Evolutionary conservation across 2,329 filamentous ascomycete genomes (phyloP), one percentile per base, ranked within the genome.

Genomic region (Xylaria sp.): DNA sequence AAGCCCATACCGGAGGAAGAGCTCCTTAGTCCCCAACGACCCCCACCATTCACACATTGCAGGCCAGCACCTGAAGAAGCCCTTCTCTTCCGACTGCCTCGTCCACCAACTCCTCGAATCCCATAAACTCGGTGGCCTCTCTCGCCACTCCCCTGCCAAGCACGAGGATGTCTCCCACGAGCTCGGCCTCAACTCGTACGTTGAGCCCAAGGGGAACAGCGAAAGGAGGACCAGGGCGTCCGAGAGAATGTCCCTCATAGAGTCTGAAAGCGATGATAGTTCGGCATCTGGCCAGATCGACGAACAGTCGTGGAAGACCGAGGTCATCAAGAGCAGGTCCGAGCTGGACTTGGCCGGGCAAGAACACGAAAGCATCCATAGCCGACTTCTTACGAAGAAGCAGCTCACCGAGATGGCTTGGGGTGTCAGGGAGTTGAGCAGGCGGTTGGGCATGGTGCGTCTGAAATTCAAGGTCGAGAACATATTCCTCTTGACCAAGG

Each of bases 361-460:
- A 30, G 74, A 77, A 36, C 65, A 74, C 24, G 73, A 79, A 36
- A 74, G 69, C 6, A 73, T 86, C 50, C 85, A 88, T 75, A 89
- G 86, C 67, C 88, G 95, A n/a, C 87, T 98, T 58, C 85, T 98
- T 73, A 98, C 94, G 1, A 98, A 98, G 83, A 94, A 93, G 79
- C 93, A 99, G 80, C 85, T 99, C 50, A 94, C 92, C 14, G 96
- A 98, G 75, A 98, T 99, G 95, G 94, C 95, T 0, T 94, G 95
- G 89, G 94, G 95, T 30, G 96, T 98, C 66, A 87, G 96, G 56
- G 93, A 98, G 80, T 83, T 99, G 67, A 95, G 93, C 34, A 92
- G 97, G 76, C 91, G 93, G 68, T 82, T 98, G 67, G 92, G 93
- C 60, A 94, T 90, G 79, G 90, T 98, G 78, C 89, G 91, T 66